Percentiles rank a stretch among this genome's conserved stretches.
phyloP scores from a whole-genome alignment of 176 grass and related monocot species.

The Canna indica region DNA sequence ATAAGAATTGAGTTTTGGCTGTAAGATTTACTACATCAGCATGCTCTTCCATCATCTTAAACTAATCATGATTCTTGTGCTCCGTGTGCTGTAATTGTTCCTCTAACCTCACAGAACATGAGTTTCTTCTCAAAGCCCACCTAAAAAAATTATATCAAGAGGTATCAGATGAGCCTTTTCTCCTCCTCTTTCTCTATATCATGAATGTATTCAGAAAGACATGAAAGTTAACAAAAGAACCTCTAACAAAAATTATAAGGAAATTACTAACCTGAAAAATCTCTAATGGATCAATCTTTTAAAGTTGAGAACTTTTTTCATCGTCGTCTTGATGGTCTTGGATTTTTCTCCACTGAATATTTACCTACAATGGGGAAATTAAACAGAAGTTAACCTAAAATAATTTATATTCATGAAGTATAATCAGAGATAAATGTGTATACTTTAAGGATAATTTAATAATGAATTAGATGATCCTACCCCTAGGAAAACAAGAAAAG shows the following conservation, averaged over 20 bases:
- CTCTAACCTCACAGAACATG: constrained; percentile 20
- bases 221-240: not conserved
- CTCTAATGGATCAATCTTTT: constrained; percentile 77
- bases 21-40: constrained; percentile 49
- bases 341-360: constrained; percentile 86
- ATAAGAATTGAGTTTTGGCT: constrained; percentile 84
- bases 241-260: not conserved
- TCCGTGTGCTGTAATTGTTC: constrained; percentile 63
- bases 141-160: not conserved
- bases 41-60: constrained; percentile 89
- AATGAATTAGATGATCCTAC: no score
- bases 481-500: no score
- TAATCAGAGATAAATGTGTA: no score
- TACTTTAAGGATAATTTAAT: no score
- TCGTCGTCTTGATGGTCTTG: constrained; percentile 90
- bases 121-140: not conserved
- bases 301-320: constrained; percentile 67
- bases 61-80: constrained; percentile 76
- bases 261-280: constrained; percentile 71
- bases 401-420: no score
- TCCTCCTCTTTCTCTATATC: constrained; percentile 82
- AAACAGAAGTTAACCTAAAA: not conserved
- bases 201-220: constrained; percentile 60
- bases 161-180: constrained; percentile 38
- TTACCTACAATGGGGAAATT: constrained; percentile 33